Percentiles rank a stretch among this genome's conserved stretches.
Conservation (phyloP, 148 eudicot species). For the Rhododendron molle region DNA sequence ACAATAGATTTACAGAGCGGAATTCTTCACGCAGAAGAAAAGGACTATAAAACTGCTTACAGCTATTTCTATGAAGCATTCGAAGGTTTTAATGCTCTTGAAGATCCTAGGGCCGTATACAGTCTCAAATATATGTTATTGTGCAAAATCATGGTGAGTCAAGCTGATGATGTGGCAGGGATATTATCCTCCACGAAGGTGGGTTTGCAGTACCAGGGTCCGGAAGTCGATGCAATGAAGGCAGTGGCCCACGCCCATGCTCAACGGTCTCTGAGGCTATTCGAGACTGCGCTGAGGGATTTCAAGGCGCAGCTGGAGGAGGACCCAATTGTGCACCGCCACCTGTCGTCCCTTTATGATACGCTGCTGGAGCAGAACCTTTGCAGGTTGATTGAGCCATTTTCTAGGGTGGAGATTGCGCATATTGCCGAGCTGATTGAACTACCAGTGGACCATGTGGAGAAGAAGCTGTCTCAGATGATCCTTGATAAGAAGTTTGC, state of each 20-base stretch:
- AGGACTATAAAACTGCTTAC: conserved; percentile 38
- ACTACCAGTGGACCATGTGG: conserved; percentile 31
- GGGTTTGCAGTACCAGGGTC: conserved; percentile 38
- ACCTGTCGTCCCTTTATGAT: conserved; percentile 35
- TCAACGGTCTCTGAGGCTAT: conserved; percentile 30
- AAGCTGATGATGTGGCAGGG: conserved; percentile 38
- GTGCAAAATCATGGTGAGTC: conserved; percentile 39
- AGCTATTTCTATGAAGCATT: conserved; percentile 40
- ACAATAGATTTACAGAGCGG: conserved; percentile 39
- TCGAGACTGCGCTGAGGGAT: conserved; percentile 31
- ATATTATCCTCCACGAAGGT: conserved; percentile 38
- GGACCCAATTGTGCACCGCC: conserved; percentile 38
- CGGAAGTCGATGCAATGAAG: conserved; percentile 42
- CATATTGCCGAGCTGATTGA: conserved; percentile 41
- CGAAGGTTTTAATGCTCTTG: conserved; percentile 39
- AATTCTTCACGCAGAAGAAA: conserved; percentile 40
- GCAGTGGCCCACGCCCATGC: conserved; percentile 39
- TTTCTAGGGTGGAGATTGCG: conserved; percentile 34
- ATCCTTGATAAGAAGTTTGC: conserved; percentile 40
- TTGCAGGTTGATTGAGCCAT: conserved; percentile 41
- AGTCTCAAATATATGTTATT: conserved; percentile 40
- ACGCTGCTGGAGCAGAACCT: conserved; percentile 42
- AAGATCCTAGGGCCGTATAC: conserved; percentile 28
- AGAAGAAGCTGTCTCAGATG: conserved; percentile 40
- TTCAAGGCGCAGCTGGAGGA: conserved; percentile 37